Evolutionary conservation across 169 alveolate species (phyloP).

Genomic region (Cryptosporidium meleagridis): DNA sequence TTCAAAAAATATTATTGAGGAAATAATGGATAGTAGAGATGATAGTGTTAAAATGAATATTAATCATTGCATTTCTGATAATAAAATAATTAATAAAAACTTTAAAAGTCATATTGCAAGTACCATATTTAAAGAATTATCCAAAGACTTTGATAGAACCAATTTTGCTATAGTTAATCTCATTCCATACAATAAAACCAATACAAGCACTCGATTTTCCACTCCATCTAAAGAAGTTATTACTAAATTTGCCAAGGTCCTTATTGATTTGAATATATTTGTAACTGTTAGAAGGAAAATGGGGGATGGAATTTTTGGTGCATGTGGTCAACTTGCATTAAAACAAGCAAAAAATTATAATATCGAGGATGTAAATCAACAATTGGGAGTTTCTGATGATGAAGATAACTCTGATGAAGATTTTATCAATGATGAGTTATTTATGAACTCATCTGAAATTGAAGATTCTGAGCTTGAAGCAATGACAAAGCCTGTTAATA

Average conservation of each 20-base stretch:
- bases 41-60: not conserved
- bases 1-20: constrained; percentile 33
- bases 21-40: constrained; percentile 5
- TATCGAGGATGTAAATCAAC: constrained; percentile 34
- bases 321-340: constrained; percentile 64
- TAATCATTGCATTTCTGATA: not conserved
- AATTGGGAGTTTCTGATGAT: constrained; percentile 9
- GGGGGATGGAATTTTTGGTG: constrained; percentile 56
- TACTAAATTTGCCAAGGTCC: constrained; percentile 1
- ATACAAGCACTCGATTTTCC: constrained; percentile 4
- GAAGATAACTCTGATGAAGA: constrained; percentile 7
- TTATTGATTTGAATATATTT: constrained; percentile 8
- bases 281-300: constrained; percentile 59
- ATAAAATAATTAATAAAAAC: not conserved
- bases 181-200: constrained; percentile 58
- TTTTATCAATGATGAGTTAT: constrained; percentile 8
- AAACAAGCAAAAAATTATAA: constrained; percentile 12
- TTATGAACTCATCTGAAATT: not conserved
- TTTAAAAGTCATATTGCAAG: constrained; percentile 20
- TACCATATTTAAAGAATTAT: constrained; percentile 10
- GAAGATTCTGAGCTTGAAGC: not conserved
- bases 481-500: not conserved
- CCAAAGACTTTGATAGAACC: constrained; percentile 32
- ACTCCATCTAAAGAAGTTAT: constrained; percentile 58
- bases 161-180: constrained; percentile 59